Conservation (phyloP, 2,329 filamentous ascomycete genomes). For the Trichoderma sp. region DNA sequence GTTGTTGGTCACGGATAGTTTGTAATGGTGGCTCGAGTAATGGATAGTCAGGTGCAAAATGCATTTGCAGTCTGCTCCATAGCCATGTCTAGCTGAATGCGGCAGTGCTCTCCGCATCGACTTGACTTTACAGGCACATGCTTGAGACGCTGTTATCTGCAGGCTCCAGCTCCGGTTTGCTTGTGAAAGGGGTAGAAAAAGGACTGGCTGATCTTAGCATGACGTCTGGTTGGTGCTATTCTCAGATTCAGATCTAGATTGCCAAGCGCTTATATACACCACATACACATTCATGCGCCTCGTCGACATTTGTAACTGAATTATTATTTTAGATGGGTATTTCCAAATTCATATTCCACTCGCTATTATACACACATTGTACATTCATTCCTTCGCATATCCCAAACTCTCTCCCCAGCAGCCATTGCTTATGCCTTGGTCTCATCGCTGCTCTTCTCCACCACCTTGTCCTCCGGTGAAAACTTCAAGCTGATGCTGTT, state of each 20-base stretch:
- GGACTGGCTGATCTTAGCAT: neutral
- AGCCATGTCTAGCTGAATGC: neutral
- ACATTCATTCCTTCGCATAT: neutral
- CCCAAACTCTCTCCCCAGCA: neutral
- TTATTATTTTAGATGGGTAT: neutral
- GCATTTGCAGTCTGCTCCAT: neutral
- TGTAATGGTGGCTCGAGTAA: neutral
- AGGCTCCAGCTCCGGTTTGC: neutral
- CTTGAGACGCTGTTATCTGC: neutral
- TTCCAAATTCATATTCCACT: neutral
- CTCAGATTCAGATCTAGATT: neutral
- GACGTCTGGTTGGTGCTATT: neutral
- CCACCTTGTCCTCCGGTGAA: slow-evolving; percentile 60
- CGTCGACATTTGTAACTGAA: neutral
- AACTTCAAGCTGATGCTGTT: slow-evolving; percentile 93
- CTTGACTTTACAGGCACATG: neutral
- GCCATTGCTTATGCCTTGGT: slow-evolving; percentile 39
- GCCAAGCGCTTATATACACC: neutral
- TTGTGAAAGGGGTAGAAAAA: neutral
- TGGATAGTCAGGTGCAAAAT: neutral
- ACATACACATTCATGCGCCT: neutral
- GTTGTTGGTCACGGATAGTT: neutral
- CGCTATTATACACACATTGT: neutral
- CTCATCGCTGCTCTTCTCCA: slow-evolving; percentile 38
- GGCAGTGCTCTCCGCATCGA: neutral